A percentile compares a stretch with the other conserved stretches of the same genome.
These are phyloP conservation scores for Fusarium redolens DNA, from an alignment of 2,329 filamentous ascomycete genomes.

Conservation along the genomic window DNA sequence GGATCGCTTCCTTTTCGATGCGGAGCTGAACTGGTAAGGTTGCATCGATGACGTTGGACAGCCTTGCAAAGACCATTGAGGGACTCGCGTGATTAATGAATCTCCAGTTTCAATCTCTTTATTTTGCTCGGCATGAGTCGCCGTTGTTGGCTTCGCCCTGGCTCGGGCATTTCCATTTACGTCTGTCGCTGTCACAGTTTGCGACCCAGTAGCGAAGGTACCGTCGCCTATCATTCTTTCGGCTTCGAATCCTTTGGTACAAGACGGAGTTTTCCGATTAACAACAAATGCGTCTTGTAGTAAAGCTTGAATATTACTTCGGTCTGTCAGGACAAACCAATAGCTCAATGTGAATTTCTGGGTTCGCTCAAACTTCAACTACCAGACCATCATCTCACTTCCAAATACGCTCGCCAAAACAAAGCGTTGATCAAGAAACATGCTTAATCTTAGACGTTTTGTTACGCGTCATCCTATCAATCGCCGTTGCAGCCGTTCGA, in stretches of 20 bases:
- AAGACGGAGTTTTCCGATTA: no score
- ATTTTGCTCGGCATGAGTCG: background rate
- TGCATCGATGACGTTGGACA: background rate
- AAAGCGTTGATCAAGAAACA: background rate
- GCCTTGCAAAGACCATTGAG: background rate
- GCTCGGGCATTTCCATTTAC: background rate
- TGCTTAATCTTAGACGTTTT: background rate
- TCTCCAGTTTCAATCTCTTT: background rate
- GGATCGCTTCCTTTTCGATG: background rate
- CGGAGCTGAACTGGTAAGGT: background rate
- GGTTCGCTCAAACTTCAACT: rapidly evolving
- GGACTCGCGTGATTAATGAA: background rate
- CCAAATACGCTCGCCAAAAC: background rate
- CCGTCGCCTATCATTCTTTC: background rate
- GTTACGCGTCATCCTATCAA: background rate
- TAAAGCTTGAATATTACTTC: rapidly evolving
- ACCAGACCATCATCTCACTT: background rate
- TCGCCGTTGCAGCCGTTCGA: background rate
- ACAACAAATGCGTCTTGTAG: rapidly evolving
- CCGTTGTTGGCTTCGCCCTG: background rate
- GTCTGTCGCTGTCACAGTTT: background rate
- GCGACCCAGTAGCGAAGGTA: background rate
- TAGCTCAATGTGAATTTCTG: rapidly evolving
- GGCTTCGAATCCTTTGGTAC: rapidly evolving
- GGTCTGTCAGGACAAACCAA: rapidly evolving